Base-by-base conservation (phyloP, 306 rosid species). In the Ammopiptanthus mongolicus region DNA sequence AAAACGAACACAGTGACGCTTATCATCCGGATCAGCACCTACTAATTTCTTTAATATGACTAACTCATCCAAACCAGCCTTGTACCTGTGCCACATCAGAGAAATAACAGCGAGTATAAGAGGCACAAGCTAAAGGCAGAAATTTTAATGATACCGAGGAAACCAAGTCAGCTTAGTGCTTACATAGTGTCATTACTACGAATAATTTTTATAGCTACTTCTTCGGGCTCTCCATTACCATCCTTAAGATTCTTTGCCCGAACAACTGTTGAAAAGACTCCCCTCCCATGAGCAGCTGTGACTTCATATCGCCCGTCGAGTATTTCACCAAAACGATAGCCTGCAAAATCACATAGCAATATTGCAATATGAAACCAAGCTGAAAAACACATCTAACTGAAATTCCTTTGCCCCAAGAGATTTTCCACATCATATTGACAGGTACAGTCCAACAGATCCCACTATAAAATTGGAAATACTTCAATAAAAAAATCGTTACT, bases 1-100 rank as follows among this genome's bases (percentile, higher is more conserved):
- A 83, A 96, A 92, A 76, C 98, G 99, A 88, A 96, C 99, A 88
- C 99, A 96, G 56, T 96, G 97, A 76, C 99, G 99, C 89, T 90
- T 96, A 84, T 96, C 91, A 31, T 96, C 97, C 60, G 98, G 98
- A 89, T 96, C 99, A 67, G 97, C 96, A 85, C 97, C 99, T 52
- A 84, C 98, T 96, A 96, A 80, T 83, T 96, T 96, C 89, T 92
- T 96, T 71, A 92, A 81, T 84, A 96, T 85, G 76, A 91, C 91
- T 83, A 90, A 86, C 76, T 96, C 99, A 51, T 89, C 93, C 96
- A 96, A 53, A 78, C 99, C 99, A 77, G 99, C 97, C 87, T 96
- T 96, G 88, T 90, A 96, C 99, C 99, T 96, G 71, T 13, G 9
- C 39, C 88, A 86, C 56, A 75, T 46, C n/a, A 50, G 41, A 61